phyloP scores from a whole-genome alignment of 2,329 filamentous ascomycete genomes.

The Aureobasidium sp. region DNA sequence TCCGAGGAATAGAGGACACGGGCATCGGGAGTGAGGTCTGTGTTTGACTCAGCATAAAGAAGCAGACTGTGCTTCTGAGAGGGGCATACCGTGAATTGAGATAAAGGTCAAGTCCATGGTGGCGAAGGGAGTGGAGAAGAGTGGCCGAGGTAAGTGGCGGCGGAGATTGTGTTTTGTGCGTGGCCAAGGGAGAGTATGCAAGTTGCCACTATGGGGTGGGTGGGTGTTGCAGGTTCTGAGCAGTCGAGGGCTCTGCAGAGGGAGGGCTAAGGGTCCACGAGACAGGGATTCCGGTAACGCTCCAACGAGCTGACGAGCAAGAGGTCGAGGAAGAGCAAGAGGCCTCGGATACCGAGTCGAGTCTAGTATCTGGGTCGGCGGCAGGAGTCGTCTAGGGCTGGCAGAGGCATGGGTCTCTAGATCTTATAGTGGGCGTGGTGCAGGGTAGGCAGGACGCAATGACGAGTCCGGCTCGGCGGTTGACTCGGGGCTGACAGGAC shows the following conservation, averaged over 20 bases:
- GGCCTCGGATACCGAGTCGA: not conserved
- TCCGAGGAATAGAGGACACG: conserved; percentile 77
- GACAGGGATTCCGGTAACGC: not conserved
- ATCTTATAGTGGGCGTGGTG: not conserved
- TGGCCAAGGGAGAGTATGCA: not conserved
- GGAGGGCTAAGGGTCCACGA: not conserved
- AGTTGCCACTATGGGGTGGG: not conserved
- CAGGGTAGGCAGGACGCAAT: not conserved
- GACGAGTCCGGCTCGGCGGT: not conserved
- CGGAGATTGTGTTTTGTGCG: not conserved
- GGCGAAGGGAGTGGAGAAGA: not conserved
- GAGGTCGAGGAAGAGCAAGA: not conserved
- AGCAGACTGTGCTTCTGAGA: not conserved
- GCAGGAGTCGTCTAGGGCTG: not conserved
- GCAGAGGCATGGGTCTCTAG: not conserved
- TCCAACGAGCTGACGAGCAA: not conserved
- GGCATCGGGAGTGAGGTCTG: conserved; percentile 67
- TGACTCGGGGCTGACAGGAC: not conserved
- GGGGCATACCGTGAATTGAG: conserved; percentile 68
- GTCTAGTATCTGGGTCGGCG: not conserved
- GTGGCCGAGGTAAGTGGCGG: no score
- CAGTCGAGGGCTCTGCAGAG: not conserved
- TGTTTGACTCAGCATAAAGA: not conserved
- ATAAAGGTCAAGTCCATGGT: conserved; percentile 57
- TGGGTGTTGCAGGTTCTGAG: not conserved